These are phyloP conservation scores for Pestalotiopsis sp. DNA, from an alignment of 2,329 filamentous ascomycete genomes.

Conservation along the genomic window DNA sequence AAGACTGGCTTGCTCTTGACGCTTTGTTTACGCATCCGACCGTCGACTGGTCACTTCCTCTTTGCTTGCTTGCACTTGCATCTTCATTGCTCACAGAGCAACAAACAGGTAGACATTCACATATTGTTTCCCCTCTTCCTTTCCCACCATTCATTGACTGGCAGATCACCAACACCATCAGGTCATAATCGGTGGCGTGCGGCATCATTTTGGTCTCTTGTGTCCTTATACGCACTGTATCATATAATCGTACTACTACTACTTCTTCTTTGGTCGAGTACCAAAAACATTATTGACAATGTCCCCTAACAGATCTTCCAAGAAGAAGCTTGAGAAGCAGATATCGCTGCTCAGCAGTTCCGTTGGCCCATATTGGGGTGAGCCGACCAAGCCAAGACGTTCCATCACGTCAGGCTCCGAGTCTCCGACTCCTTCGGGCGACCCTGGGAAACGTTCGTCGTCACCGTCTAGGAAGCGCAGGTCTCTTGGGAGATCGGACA, in stretches of 20 bases:
- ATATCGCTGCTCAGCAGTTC: neutral
- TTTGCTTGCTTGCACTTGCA: neutral
- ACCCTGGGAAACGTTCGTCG: neutral
- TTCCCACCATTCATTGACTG: conserved; percentile 1
- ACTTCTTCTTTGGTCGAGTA: neutral
- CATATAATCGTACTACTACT: neutral
- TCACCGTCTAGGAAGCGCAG: neutral
- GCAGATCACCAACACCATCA: conserved; percentile 1
- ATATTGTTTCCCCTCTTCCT: neutral
- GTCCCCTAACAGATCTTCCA: neutral
- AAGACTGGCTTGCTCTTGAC: neutral
- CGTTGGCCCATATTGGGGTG: neutral
- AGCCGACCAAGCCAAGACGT: neutral
- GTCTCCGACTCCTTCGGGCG: neutral
- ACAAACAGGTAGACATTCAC: neutral
- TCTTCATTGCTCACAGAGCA: neutral
- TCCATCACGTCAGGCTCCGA: neutral
- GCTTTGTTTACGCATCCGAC: neutral
- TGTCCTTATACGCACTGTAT: neutral
- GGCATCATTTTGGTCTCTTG: neutral
- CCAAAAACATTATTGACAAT: conserved; percentile 1
- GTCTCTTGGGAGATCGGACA: neutral
- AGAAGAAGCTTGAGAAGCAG: neutral
- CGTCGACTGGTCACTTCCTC: neutral
- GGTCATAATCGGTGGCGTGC: neutral